Percentiles rank a stretch among this genome's conserved stretches.
Conservation (phyloP, 352 stramenopile genomes). For the Pythium brachiatum region DNA sequence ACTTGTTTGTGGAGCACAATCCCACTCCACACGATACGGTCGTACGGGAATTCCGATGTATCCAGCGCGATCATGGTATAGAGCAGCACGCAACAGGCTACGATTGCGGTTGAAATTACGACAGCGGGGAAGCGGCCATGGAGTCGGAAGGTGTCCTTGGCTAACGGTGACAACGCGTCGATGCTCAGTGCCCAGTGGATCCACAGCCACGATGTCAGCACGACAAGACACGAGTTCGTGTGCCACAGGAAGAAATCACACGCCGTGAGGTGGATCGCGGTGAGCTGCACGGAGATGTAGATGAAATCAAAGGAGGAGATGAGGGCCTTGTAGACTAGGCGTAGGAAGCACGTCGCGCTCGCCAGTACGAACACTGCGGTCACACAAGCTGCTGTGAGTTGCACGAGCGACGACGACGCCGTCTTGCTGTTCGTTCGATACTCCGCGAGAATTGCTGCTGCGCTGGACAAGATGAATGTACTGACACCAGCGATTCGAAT, state of each 20-base stretch:
- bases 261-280: conserved; percentile 6
- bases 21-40: not conserved
- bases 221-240: not conserved
- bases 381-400: not conserved
- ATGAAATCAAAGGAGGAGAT: conserved; percentile 13
- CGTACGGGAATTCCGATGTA: not conserved
- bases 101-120: not conserved
- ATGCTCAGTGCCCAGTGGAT: conserved; percentile 17
- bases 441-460: no score
- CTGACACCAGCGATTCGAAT: not conserved
- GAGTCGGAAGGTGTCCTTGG: not conserved
- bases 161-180: conserved; percentile 6
- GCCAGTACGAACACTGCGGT: not conserved
- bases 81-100: not conserved
- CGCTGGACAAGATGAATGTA: not conserved
- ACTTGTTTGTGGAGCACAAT: not conserved
- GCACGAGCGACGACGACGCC: not conserved
- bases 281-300: conserved; percentile 18
- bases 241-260: conserved; percentile 19
- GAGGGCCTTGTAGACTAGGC: not conserved
- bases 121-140: conserved; percentile 1
- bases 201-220: conserved; percentile 15
- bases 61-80: not conserved
- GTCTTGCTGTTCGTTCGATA: no score
- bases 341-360: not conserved